These are phyloP conservation scores for Entophlyctis luteolus DNA, from an alignment of 192 early-diverging fungal species.

Conservation along the genomic window DNA sequence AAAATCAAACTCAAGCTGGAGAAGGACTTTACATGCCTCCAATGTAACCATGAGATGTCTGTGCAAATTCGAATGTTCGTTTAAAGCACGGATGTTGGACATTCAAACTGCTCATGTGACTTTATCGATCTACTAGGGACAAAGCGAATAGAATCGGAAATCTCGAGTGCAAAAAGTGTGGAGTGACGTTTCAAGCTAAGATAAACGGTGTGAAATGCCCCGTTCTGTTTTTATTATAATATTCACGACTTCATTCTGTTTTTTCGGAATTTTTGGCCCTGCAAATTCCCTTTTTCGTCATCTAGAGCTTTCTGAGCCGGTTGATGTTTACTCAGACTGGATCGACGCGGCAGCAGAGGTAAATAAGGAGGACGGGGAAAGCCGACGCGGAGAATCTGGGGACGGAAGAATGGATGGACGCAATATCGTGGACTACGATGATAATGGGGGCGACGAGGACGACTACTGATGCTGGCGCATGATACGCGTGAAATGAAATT, in stretches of 20 bases:
- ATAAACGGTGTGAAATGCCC: slow-evolving; percentile 49
- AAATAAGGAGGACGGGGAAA: slow-evolving; percentile 8
- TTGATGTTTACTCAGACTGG: slow-evolving; percentile 91
- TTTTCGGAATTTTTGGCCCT: too few species aligned
- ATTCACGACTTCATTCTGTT: too few species aligned
- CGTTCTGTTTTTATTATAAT: too few species aligned
- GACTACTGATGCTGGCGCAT: neutral
- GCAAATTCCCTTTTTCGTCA: too few species aligned
- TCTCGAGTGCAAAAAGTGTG: slow-evolving; percentile 75
- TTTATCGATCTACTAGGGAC: slow-evolving; percentile 44
- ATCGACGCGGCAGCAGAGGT: slow-evolving; percentile 77
- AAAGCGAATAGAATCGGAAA: slow-evolving; percentile 66
- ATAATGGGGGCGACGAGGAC: neutral
- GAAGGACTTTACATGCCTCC: slow-evolving; percentile 71
- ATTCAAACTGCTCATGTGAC: neutral
- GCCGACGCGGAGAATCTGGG: neutral
- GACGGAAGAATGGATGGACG: neutral
- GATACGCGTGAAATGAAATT: too few species aligned
- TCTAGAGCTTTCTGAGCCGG: slow-evolving; percentile 65
- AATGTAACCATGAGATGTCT: slow-evolving; percentile 81
- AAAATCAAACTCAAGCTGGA: slow-evolving; percentile 66
- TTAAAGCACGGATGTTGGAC: too few species aligned
- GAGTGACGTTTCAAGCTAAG: slow-evolving; percentile 64
- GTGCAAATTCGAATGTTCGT: slow-evolving; percentile 68
- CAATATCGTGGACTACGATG: neutral